A percentile compares a stretch with the other conserved stretches of the same genome.
Evolutionary conservation across 2,329 filamentous ascomycete species (phyloP).

Genomic region (Colletotrichum sp.): DNA sequence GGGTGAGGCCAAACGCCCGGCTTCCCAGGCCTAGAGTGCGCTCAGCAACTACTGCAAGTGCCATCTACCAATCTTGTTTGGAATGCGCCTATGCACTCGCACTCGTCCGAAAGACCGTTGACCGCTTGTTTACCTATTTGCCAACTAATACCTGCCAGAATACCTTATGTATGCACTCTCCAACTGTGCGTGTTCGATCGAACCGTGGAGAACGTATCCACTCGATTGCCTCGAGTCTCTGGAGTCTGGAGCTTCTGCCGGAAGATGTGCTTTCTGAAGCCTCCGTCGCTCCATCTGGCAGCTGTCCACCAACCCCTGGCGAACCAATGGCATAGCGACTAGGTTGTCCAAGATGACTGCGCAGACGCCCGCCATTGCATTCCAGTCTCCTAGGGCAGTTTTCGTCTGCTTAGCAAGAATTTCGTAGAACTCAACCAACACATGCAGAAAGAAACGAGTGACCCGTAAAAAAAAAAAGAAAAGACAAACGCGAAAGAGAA

Average conservation of each 20-base stretch:
- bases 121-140: neutral
- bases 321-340: neutral
- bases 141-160: neutral
- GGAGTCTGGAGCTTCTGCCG: neutral
- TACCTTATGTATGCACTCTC: neutral
- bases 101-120: neutral
- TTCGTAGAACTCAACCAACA: neutral
- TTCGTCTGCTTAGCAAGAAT: neutral
- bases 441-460: neutral
- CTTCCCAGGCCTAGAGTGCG: neutral
- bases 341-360: neutral
- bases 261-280: neutral
- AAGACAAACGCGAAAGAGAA: neutral
- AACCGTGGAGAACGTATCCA: neutral
- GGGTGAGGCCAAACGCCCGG: slow-evolving; percentile 1
- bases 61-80: neutral
- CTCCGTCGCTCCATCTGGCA: neutral
- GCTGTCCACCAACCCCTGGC: neutral
- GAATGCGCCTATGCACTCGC: neutral
- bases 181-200: neutral
- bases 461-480: neutral
- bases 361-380: neutral
- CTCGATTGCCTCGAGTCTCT: neutral
- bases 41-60: neutral
- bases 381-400: neutral